These are phyloP conservation scores for Boletus barrowsii DNA, from an alignment of 768 basidiomycete genomes.

Conservation along the genomic window DNA sequence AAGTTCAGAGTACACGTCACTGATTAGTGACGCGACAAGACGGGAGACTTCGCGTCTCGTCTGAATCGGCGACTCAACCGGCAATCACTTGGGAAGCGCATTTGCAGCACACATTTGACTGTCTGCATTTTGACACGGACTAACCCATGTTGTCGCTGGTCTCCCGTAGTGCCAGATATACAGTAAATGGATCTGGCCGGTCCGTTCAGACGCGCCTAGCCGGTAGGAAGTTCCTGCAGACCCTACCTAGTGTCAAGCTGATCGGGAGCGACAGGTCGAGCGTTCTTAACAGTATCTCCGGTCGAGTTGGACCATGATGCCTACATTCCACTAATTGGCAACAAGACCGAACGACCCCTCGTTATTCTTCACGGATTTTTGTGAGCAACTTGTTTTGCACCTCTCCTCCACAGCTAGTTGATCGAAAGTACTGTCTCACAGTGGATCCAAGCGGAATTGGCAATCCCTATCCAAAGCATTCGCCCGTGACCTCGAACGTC, in stretches of 20 bases:
- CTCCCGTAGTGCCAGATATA: not conserved
- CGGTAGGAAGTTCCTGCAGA: slow-evolving; percentile 1
- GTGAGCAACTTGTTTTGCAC: slow-evolving; percentile 34
- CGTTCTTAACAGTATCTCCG: slow-evolving; percentile 15
- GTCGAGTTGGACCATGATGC: slow-evolving; percentile 33
- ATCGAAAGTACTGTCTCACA: slow-evolving; percentile 27
- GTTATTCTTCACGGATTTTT: slow-evolving; percentile 65
- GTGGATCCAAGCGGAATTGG: slow-evolving; percentile 92
- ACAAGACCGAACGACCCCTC: slow-evolving; percentile 40
- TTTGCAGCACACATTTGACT: too few relatives aligned
- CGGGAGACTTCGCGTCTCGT: too few relatives aligned
- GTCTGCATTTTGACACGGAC: not conserved
- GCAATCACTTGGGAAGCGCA: not conserved
- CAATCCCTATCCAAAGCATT: slow-evolving; percentile 75
- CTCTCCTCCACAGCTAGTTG: not conserved
- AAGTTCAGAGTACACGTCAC: too few relatives aligned
- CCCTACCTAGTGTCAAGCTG: not conserved
- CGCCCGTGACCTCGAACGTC: slow-evolving; percentile 55
- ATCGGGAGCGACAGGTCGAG: slow-evolving; percentile 19
- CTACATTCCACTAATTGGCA: slow-evolving; percentile 26
- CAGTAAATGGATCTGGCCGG: not conserved
- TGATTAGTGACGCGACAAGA: not conserved
- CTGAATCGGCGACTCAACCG: not conserved
- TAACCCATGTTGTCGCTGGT: slow-evolving; percentile 14
- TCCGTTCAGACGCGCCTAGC: not conserved